Evolutionary conservation across 148 eudicot species (phyloP).

Genomic region (Cornus kousa): DNA sequence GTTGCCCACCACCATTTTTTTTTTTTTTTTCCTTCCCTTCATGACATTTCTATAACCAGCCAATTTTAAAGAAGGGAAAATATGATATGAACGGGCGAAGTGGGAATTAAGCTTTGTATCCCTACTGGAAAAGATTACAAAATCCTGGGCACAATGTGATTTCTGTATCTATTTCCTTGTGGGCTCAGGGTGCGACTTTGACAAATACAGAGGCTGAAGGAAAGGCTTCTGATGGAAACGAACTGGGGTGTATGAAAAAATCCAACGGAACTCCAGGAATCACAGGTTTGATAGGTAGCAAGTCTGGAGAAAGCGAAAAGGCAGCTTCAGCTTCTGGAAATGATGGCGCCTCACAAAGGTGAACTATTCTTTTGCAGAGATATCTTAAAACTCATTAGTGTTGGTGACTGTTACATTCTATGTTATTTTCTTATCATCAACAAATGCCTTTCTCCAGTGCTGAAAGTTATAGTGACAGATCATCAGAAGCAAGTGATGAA

Average conservation of each 20-base stretch:
- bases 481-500: conserved; percentile 75
- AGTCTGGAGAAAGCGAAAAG: conserved; percentile 55
- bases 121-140: neutral
- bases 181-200: conserved; percentile 5
- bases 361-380: neutral
- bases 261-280: conserved; percentile 45
- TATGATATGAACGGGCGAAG: neutral
- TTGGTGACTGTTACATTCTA: neutral
- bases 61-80: neutral
- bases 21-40: neutral
- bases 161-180: neutral
- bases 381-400: neutral
- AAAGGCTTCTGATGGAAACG: conserved; percentile 45
- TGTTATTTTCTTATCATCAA: neutral
- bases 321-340: conserved; percentile 78
- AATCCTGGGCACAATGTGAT: neutral
- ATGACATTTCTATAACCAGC: neutral
- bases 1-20: neutral
- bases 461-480: conserved; percentile 74
- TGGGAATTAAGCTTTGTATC: neutral
- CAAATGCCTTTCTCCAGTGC: conserved; percentile 33
- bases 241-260: conserved; percentile 34
- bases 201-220: conserved; percentile 47
- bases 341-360: conserved; percentile 78
- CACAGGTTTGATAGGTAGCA: conserved; percentile 29